Evolutionary conservation across 768 basidiomycete species (phyloP), one percentile per base, ranked within the genome.

Genomic region (Auricularia sp.): DNA sequence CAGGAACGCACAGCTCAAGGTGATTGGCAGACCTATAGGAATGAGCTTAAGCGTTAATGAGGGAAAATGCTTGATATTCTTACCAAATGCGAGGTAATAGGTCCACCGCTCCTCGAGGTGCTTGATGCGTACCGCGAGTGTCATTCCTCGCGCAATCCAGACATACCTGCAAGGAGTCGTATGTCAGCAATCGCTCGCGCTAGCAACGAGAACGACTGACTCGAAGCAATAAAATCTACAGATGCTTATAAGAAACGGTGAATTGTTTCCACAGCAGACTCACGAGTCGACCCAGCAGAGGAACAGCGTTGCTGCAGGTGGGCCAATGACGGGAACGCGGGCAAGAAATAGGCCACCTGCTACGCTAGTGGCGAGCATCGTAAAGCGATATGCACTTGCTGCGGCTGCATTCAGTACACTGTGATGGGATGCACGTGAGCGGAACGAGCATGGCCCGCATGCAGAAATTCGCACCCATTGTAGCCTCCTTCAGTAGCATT

Each of bases 51-150:
- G 21, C 63, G 61, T 35, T n/a, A 4, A 51, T 5, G 24, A 56
- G 11, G 39, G 29, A 63, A 66, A 33, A 63, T 45, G 14, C 62
- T 58, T 58, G 63, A 54, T 29, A 65, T 67, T 70, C 78, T 39
- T 62, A 81, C 93, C 93, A 68, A 93, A 95, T 3, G 88, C 88
- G 65, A 93, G 81, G 71, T 87, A 92, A 75, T 94, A 95, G 1
- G 88, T 83, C 93, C 93, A 95, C 51, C 92, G 83, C 74, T 93
- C 90, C 75, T 95, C 93, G 21, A 94, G 77, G 71, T 89, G 83
- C 61, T 86, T 77, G 58, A 93, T 83, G 64, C 91, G 79, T 14
- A 82, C 76, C 1, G 89, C 81, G 13, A 92, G 77, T 13, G 88
- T 86, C 67, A 87, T 70, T 1, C 89, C 89, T 14, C 86, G 84